A percentile compares a stretch with the other conserved stretches of the same genome.
These are phyloP conservation scores for Ambrosia hybrid DNA, from an alignment of 140 eudicot genomes.

Conservation along the genomic window DNA sequence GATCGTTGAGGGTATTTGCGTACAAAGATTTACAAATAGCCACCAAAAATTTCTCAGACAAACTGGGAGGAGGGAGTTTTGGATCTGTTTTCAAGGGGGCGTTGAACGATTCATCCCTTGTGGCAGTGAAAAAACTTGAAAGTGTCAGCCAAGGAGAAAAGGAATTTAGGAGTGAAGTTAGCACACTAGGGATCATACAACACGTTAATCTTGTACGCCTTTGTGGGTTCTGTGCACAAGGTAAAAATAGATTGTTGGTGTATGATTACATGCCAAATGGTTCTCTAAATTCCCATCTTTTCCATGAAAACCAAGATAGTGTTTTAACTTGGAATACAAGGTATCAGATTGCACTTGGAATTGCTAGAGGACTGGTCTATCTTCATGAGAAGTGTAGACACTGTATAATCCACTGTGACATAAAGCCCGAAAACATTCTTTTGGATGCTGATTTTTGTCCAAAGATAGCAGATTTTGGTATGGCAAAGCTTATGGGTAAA, in stretches of 20 bases:
- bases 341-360: slow-evolving; percentile 21
- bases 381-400: slow-evolving; percentile 34
- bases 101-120: slow-evolving; percentile 35
- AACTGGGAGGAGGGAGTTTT: slow-evolving; percentile 27
- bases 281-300: no score
- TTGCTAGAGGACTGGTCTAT: slow-evolving; percentile 16
- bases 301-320: background rate
- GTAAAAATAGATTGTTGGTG: slow-evolving; percentile 28
- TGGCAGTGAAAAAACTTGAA: slow-evolving; percentile 53
- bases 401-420: slow-evolving; percentile 54
- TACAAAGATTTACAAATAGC: slow-evolving; percentile 45
- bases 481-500: slow-evolving; percentile 61
- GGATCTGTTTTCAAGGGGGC: slow-evolving; percentile 52
- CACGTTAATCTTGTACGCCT: slow-evolving; percentile 61
- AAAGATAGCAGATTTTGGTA: slow-evolving; percentile 62
- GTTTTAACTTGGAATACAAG: background rate
- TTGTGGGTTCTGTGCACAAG: slow-evolving; percentile 64
- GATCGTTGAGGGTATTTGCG: slow-evolving; percentile 23
- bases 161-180: slow-evolving; percentile 48
- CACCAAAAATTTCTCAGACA: slow-evolving; percentile 41
- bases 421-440: slow-evolving; percentile 33
- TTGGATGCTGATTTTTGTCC: slow-evolving; percentile 41
- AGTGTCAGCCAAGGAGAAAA: slow-evolving; percentile 51
- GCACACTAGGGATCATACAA: slow-evolving; percentile 49
- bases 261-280: background rate